These are phyloP conservation scores for Psilocybe azurescens DNA, from an alignment of 768 basidiomycete genomes.

Conservation along the genomic window DNA sequence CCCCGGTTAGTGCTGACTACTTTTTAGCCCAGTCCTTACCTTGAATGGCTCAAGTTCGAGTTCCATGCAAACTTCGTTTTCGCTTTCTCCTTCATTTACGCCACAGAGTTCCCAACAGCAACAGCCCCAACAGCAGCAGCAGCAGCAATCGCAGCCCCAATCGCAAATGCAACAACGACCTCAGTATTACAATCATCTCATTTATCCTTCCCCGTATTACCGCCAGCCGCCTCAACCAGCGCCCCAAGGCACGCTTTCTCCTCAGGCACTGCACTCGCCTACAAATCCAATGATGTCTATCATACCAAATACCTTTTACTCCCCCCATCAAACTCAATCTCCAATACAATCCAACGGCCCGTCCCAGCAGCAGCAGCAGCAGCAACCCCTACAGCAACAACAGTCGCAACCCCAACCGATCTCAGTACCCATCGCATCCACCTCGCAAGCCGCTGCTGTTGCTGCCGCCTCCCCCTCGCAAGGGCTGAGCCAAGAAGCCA, in stretches of 20 bases:
- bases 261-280: conserved; percentile 70
- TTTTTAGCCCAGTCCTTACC: conserved; percentile 61
- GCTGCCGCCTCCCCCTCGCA: conserved; percentile 14
- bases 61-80: conserved; percentile 48
- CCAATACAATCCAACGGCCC: conserved; percentile 15
- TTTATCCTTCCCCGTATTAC: conserved; percentile 30
- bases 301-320: conserved; percentile 38
- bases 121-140: conserved; percentile 28
- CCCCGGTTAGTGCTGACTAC: conserved; percentile 14
- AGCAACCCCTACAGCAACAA: conserved; percentile 8
- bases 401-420: conserved; percentile 20
- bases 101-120: conserved; percentile 39
- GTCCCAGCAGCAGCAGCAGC: conserved; percentile 15
- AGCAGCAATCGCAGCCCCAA: conserved; percentile 33
- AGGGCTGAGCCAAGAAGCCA: conserved; percentile 39
- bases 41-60: conserved; percentile 53
- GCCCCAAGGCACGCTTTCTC: conserved; percentile 70
- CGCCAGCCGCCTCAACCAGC: conserved; percentile 38
- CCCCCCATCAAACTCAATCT: conserved; percentile 20
- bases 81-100: conserved; percentile 46
- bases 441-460: conserved; percentile 8
- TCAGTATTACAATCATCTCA: conserved; percentile 20
- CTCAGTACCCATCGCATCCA: conserved; percentile 20
- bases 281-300: conserved; percentile 50
- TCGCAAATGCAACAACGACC: conserved; percentile 25